Percentiles rank a stretch among this genome's conserved stretches.
Evolutionary conservation across 176 grass and related monocot genomes (phyloP).

Genomic region (Phyllostachys edulis): DNA sequence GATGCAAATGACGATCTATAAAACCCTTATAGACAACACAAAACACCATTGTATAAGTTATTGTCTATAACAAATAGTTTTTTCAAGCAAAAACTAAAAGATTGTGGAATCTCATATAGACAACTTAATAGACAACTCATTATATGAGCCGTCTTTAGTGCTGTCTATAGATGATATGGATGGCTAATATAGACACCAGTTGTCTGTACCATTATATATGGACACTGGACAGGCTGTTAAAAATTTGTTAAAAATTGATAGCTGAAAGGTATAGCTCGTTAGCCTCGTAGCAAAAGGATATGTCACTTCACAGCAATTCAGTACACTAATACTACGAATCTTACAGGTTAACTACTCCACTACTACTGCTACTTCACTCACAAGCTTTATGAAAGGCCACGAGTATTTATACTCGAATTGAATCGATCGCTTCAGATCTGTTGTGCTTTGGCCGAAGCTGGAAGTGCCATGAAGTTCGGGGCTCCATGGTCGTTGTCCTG

Average conservation of each 20-base stretch:
- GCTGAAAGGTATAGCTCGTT: not conserved
- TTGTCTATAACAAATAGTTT: too few species aligned
- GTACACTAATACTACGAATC: not conserved
- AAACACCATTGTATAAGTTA: too few species aligned
- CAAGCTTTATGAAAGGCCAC: not conserved
- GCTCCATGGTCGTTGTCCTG: slow-evolving; percentile 8
- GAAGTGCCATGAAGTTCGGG: not conserved
- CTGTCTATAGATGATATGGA: too few species aligned
- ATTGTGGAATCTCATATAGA: too few species aligned
- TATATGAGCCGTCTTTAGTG: too few species aligned
- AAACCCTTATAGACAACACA: too few species aligned
- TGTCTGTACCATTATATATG: too few species aligned
- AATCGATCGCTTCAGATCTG: not conserved
- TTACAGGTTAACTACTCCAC: not conserved
- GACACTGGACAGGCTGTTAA: not conserved
- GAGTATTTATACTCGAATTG: not conserved
- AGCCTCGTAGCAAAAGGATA: not conserved
- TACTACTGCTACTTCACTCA: not conserved
- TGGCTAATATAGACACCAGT: too few species aligned
- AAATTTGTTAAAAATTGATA: not conserved
- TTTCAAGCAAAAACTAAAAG: too few species aligned
- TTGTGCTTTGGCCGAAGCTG: not conserved
- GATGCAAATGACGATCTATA: too few species aligned
- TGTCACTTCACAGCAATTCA: not conserved
- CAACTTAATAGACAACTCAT: too few species aligned